Conservation (phyloP, 257 asterid species). For the Nicotiana noctiflora region DNA sequence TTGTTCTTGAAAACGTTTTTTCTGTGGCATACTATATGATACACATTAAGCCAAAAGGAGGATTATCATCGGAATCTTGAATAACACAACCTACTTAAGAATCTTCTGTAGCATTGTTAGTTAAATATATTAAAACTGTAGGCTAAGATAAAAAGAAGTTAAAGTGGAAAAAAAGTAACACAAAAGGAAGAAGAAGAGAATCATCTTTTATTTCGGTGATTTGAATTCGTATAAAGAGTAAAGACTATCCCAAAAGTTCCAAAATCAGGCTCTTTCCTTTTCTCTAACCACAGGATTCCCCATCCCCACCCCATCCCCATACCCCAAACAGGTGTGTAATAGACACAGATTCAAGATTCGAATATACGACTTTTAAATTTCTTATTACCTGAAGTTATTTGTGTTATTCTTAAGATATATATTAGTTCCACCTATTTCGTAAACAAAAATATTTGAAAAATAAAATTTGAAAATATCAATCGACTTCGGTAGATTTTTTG, state of each 20-base stretch:
- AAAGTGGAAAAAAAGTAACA: slow-evolving; percentile 11
- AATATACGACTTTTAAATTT: no score
- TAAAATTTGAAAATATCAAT: no score
- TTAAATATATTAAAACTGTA: slow-evolving; percentile 29
- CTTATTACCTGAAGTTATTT: no score
- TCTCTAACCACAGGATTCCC: slow-evolving; percentile 42
- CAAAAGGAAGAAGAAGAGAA: slow-evolving; percentile 48
- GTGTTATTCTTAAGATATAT: no score
- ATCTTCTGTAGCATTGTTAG: slow-evolving; percentile 17
- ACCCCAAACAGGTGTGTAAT: no score
- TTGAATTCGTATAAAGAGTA: slow-evolving; percentile 18
- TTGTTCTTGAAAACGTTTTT: not conserved
- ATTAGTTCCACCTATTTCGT: no score
- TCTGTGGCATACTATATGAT: not conserved
- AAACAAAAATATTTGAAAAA: no score
- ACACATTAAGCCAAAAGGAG: slow-evolving; percentile 3
- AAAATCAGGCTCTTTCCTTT: slow-evolving; percentile 29
- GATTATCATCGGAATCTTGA: slow-evolving; percentile 1
- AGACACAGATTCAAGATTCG: no score
- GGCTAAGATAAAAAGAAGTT: slow-evolving; percentile 19
- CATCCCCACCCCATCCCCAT: no score
- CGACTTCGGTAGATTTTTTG: no score
- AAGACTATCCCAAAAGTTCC: slow-evolving; percentile 26
- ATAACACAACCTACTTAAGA: slow-evolving; percentile 17
- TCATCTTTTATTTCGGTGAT: slow-evolving; percentile 25